phyloP scores from a whole-genome alignment of 2,329 filamentous ascomycete genomes.

The Colletotrichum sp. region DNA sequence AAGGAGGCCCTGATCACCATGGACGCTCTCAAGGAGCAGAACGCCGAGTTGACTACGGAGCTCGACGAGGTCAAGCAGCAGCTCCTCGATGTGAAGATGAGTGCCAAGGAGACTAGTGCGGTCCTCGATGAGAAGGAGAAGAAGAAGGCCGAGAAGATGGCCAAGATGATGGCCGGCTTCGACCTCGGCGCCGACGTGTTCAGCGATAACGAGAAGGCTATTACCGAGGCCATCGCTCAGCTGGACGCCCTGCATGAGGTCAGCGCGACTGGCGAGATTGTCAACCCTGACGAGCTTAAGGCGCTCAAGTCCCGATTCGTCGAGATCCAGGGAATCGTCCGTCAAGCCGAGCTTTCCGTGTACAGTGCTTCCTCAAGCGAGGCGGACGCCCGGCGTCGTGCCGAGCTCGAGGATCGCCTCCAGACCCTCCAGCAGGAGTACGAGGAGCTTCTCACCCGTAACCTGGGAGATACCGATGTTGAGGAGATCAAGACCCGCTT shows the following conservation, averaged over 20 bases:
- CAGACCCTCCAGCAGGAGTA: slow-evolving; percentile 80
- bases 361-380: slow-evolving; percentile 71
- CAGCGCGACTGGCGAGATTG: slow-evolving; percentile 75
- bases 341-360: slow-evolving; percentile 87
- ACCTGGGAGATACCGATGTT: slow-evolving; percentile 77
- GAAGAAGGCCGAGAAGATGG: slow-evolving; percentile 99
- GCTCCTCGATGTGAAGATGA: slow-evolving; percentile 94
- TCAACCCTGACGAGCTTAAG: slow-evolving; percentile 81
- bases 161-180: slow-evolving; percentile 99
- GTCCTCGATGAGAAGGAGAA: slow-evolving; percentile 96
- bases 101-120: slow-evolving; percentile 88
- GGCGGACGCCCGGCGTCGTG: slow-evolving; percentile 69
- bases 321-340: slow-evolving; percentile 89
- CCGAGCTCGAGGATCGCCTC: slow-evolving; percentile 79
- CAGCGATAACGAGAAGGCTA: slow-evolving; percentile 87
- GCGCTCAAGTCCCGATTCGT: slow-evolving; percentile 79
- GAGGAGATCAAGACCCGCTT: slow-evolving; percentile 84
- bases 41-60: slow-evolving; percentile 88
- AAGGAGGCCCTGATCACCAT: slow-evolving; percentile 98
- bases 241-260: slow-evolving; percentile 80
- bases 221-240: slow-evolving; percentile 82
- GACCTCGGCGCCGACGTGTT: slow-evolving; percentile 93
- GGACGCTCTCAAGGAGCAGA: slow-evolving; percentile 96
- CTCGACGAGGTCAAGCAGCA: slow-evolving; percentile 96
- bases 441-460: slow-evolving; percentile 79